These are phyloP conservation scores for Populus deltoides DNA, from an alignment of 345 rosid genomes.

Conservation along the genomic window DNA sequence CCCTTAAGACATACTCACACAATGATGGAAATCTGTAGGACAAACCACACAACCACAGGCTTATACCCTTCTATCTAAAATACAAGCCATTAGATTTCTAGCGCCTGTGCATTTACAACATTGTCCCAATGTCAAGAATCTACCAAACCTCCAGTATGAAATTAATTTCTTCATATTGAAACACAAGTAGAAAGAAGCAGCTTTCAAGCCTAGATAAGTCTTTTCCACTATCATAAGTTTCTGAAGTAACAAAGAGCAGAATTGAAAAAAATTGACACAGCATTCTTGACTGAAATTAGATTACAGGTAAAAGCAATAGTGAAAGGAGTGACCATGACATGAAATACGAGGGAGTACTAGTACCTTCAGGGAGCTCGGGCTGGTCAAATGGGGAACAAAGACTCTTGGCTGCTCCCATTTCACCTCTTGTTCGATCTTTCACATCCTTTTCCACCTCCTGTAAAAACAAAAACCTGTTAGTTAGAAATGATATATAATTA, in stretches of 20 bases:
- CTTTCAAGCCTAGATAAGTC: background rate
- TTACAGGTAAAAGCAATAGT: background rate
- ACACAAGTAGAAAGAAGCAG: background rate
- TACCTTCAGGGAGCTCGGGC: constrained; percentile 85
- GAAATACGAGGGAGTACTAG: background rate
- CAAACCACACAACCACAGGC: too few species aligned
- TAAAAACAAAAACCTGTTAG: background rate
- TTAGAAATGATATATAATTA: background rate
- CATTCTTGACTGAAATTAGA: background rate
- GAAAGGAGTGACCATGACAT: background rate
- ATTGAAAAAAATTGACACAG: background rate
- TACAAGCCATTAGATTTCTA: too few species aligned
- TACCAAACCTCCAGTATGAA: too few species aligned
- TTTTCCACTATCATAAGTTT: background rate
- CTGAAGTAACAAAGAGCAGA: background rate
- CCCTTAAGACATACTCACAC: too few species aligned
- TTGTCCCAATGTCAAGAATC: too few species aligned
- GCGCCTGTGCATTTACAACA: too few species aligned
- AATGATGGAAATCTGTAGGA: too few species aligned
- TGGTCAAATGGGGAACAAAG: constrained; percentile 94
- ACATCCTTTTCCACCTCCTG: constrained; percentile 94
- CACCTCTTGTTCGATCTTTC: constrained; percentile 84
- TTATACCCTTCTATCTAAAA: too few species aligned
- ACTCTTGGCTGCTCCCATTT: constrained; percentile 87
- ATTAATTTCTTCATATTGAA: background rate